Conservation (phyloP, 176 grass and related monocot genomes). For the Miscanthus lutarioriparius region DNA sequence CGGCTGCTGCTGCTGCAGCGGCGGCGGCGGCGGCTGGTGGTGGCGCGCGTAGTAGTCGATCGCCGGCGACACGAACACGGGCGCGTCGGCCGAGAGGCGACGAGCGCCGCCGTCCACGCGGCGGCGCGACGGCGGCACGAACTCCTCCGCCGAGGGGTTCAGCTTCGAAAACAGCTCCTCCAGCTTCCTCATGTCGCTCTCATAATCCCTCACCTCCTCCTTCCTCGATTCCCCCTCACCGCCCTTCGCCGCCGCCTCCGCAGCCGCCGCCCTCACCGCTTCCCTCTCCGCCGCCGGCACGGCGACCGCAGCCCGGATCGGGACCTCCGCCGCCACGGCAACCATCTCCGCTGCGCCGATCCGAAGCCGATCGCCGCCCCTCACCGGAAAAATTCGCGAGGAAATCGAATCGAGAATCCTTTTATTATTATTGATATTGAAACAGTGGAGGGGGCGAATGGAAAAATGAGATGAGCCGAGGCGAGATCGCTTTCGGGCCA, state of each 20-base stretch:
- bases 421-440: conserved; percentile 43
- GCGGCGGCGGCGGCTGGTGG: conserved; percentile 20
- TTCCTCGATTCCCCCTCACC: neutral
- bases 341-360: conserved; percentile 44
- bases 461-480: conserved; percentile 5
- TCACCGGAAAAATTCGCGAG: conserved; percentile 23
- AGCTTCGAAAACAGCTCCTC: conserved; percentile 85
- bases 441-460: neutral
- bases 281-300: conserved; percentile 25
- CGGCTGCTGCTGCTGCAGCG: conserved; percentile 34
- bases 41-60: conserved; percentile 48
- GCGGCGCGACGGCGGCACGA: conserved; percentile 62
- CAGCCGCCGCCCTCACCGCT: neutral
- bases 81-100: conserved; percentile 51
- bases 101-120: conserved; percentile 2
- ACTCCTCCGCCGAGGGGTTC: conserved; percentile 87
- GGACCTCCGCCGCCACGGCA: conserved; percentile 44
- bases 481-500: conserved; percentile 47
- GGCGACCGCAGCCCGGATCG: conserved; percentile 45
- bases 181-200: conserved; percentile 71
- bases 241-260: neutral
- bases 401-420: conserved; percentile 37
- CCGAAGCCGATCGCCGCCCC: conserved; percentile 38
- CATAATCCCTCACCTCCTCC: conserved; percentile 67
- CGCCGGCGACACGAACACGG: conserved; percentile 49